These are phyloP conservation scores for Silene uniflora DNA, from an alignment of 148 eudicot genomes.

Conservation along the genomic window DNA sequence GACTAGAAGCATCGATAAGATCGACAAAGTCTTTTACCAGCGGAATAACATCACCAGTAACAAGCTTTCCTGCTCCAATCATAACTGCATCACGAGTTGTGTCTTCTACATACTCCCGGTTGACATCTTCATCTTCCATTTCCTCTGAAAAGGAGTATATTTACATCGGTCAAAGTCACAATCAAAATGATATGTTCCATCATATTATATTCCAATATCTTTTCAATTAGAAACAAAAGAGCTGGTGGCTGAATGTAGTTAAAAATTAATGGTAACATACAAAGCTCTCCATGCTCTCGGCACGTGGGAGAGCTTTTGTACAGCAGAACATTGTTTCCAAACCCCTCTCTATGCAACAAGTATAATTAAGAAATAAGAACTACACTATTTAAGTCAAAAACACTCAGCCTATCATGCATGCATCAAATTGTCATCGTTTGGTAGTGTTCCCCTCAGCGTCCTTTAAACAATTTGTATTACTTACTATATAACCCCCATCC, in stretches of 20 bases:
- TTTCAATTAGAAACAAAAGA: background rate
- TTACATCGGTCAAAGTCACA: background rate
- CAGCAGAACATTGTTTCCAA: background rate
- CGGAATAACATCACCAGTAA: constrained; percentile 64
- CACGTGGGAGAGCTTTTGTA: background rate
- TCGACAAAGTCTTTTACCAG: constrained; percentile 38
- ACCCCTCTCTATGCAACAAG: background rate
- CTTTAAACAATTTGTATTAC: background rate
- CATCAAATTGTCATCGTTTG: background rate
- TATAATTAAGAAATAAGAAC: constrained; percentile 6
- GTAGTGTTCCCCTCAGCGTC: background rate
- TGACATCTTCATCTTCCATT: constrained; percentile 67
- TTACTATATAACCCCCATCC: background rate
- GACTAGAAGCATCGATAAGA: background rate
- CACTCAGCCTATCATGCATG: background rate
- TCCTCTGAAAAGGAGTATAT: constrained; percentile 42
- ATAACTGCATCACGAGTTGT: constrained; percentile 74
- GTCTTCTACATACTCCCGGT: constrained; percentile 86
- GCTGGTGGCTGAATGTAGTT: background rate
- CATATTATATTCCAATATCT: background rate
- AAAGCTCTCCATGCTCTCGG: background rate
- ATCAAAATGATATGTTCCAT: background rate
- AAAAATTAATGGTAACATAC: too few species aligned
- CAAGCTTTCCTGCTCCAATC: constrained; percentile 73
- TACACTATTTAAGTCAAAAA: background rate